Evolutionary conservation across 768 basidiomycete genomes (phyloP).

Genomic region (Cyclocybe aegerita): DNA sequence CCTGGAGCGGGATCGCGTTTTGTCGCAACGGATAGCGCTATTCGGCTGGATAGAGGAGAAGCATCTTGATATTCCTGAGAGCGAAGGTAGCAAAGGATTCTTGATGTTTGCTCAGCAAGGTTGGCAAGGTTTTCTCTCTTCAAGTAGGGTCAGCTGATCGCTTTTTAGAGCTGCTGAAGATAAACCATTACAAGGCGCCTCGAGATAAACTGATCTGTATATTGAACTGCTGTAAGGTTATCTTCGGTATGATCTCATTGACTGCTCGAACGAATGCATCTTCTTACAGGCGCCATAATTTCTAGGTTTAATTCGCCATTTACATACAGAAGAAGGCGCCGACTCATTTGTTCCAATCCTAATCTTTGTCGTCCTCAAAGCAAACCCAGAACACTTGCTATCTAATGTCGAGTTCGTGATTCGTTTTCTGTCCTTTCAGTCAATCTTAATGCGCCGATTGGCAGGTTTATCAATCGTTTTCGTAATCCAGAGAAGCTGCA

Average conservation of each 20-base stretch:
- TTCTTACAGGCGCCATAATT: neutral
- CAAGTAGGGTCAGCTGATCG: neutral
- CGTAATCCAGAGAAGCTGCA: constrained; percentile 86
- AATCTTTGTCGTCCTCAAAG: constrained; percentile 89
- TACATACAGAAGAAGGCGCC: constrained; percentile 82
- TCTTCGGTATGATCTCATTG: constrained; percentile 71
- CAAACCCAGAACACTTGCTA: constrained; percentile 91
- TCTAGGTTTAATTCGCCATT: constrained; percentile 85
- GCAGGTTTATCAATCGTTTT: constrained; percentile 93
- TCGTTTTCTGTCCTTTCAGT: neutral
- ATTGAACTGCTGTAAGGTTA: constrained; percentile 97
- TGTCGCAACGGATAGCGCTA: constrained; percentile 85
- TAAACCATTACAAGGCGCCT: constrained; percentile 99
- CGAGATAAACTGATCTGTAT: constrained; percentile 98
- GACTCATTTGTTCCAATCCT: constrained; percentile 94
- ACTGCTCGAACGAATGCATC: constrained; percentile 1
- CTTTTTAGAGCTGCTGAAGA: constrained; percentile 80
- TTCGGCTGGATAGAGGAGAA: constrained; percentile 89
- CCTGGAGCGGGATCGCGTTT: constrained; percentile 90
- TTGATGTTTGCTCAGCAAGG: constrained; percentile 89
- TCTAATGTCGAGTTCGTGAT: constrained; percentile 89
- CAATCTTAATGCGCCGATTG: neutral
- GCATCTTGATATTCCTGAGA: constrained; percentile 88
- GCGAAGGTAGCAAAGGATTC: constrained; percentile 76
- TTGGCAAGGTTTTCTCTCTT: constrained; percentile 23